Percentiles rank a stretch among this genome's conserved stretches.
These are phyloP conservation scores for Sphaceloma murrayae DNA, from an alignment of 2,329 filamentous ascomycete genomes.

Conservation along the genomic window DNA sequence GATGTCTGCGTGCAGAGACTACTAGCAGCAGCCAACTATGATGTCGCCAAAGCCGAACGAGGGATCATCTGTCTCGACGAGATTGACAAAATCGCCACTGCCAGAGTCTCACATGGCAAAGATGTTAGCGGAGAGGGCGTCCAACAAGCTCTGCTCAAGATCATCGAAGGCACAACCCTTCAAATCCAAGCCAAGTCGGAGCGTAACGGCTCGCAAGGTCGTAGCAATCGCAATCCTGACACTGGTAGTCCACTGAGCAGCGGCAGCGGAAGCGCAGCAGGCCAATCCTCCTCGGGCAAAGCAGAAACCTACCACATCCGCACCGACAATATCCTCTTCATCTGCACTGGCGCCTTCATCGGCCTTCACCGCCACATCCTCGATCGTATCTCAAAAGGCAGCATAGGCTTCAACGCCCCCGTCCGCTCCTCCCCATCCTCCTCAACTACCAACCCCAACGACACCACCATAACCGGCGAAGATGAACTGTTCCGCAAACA, in stretches of 20 bases:
- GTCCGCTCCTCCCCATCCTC: slow-evolving; percentile 48
- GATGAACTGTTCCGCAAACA: slow-evolving; percentile 42
- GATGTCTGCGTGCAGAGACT: slow-evolving; percentile 88
- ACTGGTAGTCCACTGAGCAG: slow-evolving; percentile 27
- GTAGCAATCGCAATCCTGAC: slow-evolving; percentile 16
- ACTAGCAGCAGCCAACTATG: slow-evolving; percentile 81
- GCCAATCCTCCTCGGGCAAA: slow-evolving; percentile 34
- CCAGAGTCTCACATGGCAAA: slow-evolving; percentile 77
- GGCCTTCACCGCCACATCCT: slow-evolving; percentile 81
- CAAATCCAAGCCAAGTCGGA: slow-evolving; percentile 83
- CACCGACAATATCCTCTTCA: slow-evolving; percentile 94
- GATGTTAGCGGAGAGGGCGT: slow-evolving; percentile 95
- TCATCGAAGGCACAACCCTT: slow-evolving; percentile 90
- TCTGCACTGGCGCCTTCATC: slow-evolving; percentile 91
- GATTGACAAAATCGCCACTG: slow-evolving; percentile 90
- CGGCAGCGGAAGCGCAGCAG: slow-evolving; percentile 28
- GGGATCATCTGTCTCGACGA: slow-evolving; percentile 95
- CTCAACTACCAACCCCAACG: slow-evolving; percentile 42
- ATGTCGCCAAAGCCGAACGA: slow-evolving; percentile 71
- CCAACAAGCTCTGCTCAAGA: slow-evolving; percentile 88
- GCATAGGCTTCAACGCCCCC: slow-evolving; percentile 84
- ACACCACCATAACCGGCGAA: slow-evolving; percentile 51
- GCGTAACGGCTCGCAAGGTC: slow-evolving; percentile 32
- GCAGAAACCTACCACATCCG: slow-evolving; percentile 63
- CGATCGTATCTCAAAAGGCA: slow-evolving; percentile 73